phyloP scores from a whole-genome alignment of 225 moss, liverwort and hornwort genomes.

The Bryum argenteum region DNA sequence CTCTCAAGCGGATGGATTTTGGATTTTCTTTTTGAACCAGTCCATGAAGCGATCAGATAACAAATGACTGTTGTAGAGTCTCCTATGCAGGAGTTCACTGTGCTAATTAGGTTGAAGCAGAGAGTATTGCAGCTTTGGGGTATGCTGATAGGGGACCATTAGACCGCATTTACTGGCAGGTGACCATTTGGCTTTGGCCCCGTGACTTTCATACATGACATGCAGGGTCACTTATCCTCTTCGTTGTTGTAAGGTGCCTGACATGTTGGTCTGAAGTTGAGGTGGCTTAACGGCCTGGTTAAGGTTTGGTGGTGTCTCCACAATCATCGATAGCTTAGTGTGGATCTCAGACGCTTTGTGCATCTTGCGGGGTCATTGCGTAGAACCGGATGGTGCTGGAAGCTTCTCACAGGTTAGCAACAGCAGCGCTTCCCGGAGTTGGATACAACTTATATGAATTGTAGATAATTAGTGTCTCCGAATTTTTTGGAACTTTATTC shows the following conservation, averaged over 20 bases:
- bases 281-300: conserved; percentile 32
- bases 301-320: conserved; percentile 29
- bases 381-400: conserved; percentile 30
- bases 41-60: conserved; percentile 17
- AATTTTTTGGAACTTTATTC: conserved; percentile 1
- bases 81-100: conserved; percentile 4
- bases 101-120: conserved; percentile 34
- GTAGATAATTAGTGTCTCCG: conserved; percentile 29
- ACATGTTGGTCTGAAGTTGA: conserved; percentile 31
- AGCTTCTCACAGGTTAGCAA: conserved; percentile 41
- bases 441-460: conserved; percentile 6
- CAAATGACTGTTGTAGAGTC: not conserved
- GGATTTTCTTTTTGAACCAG: not conserved
- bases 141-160: conserved; percentile 19
- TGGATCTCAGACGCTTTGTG: conserved; percentile 23
- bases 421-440: conserved; percentile 20
- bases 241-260: conserved; percentile 23
- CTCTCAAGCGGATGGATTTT: not conserved
- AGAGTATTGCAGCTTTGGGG: not conserved
- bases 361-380: not conserved
- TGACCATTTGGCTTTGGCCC: conserved; percentile 21
- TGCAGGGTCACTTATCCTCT: conserved; percentile 8
- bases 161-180: not conserved
- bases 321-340: conserved; percentile 16
- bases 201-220: not conserved